These are phyloP conservation scores for Pterocarpus santalinus DNA, from an alignment of 306 rosid species.

Conservation along the genomic window DNA sequence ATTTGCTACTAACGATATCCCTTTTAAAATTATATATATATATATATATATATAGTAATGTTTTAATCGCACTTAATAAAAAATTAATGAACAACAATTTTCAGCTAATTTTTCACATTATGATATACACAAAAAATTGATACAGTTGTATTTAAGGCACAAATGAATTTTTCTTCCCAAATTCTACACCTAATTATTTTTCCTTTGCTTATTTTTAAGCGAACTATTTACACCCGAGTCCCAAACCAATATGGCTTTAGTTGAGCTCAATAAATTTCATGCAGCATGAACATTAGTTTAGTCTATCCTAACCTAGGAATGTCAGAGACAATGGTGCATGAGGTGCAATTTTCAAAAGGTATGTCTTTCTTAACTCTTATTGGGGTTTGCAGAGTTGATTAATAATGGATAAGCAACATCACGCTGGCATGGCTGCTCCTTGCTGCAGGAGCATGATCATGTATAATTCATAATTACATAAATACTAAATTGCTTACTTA, in stretches of 20 bases:
- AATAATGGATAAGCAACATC: neutral
- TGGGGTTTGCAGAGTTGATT: neutral
- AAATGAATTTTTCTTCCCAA: neutral
- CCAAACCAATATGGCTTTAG: neutral
- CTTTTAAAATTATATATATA: too few species aligned
- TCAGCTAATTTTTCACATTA: neutral
- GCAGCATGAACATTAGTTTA: neutral
- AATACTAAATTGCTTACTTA: neutral
- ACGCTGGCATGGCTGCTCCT: neutral
- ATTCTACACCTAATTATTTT: neutral
- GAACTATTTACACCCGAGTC: too few species aligned
- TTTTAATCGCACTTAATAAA: too few species aligned
- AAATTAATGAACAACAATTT: neutral
- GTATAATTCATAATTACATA: neutral
- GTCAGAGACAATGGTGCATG: neutral
- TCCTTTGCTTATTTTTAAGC: neutral
- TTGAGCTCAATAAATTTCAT: neutral
- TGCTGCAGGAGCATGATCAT: neutral
- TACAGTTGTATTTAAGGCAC: neutral
- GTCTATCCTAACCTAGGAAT: neutral
- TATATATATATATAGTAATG: too few species aligned
- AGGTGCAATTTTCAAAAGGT: neutral
- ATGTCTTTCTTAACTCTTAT: neutral
- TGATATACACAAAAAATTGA: too few species aligned
- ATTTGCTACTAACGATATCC: too few species aligned